These are phyloP conservation scores for Zostera marina DNA, from an alignment of 116 monocot genomes.

Conservation along the genomic window DNA sequence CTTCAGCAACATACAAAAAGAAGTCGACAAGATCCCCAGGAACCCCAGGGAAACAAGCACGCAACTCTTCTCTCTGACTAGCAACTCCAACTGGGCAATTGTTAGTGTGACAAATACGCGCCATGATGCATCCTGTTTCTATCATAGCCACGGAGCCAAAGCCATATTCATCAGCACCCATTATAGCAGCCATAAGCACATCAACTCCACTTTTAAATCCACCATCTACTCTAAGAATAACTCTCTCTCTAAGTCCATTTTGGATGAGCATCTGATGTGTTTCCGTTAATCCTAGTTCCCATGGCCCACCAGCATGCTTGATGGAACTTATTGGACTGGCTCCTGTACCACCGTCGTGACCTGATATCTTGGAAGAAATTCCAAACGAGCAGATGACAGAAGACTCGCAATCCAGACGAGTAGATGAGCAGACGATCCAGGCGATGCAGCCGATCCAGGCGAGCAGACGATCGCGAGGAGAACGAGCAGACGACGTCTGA, in stretches of 20 bases:
- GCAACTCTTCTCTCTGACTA: constrained; percentile 98
- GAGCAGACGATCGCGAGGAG: too few relatives aligned
- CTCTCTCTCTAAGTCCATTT: constrained; percentile 95
- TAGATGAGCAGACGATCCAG: too few relatives aligned
- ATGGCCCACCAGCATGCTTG: constrained; percentile 98
- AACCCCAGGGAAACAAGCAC: constrained; percentile 99
- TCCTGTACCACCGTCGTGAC: constrained; percentile 99
- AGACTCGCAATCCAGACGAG: too few relatives aligned
- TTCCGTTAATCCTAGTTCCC: constrained; percentile 97
- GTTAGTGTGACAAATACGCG: constrained; percentile 98
- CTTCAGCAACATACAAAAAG: constrained; percentile 96
- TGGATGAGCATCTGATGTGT: constrained; percentile 86
- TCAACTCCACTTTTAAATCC: constrained; percentile 98
- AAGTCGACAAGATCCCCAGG: constrained; percentile 97
- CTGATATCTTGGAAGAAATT: constrained; percentile 56
- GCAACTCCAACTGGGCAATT: constrained; percentile 99
- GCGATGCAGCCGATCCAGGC: too few relatives aligned
- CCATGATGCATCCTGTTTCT: constrained; percentile 99
- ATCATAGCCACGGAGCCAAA: constrained; percentile 99
- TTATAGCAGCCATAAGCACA: constrained; percentile 91
- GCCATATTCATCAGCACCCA: constrained; percentile 99
- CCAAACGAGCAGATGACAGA: too few relatives aligned
- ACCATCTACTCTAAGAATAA: constrained; percentile 93
- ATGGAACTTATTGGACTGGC: constrained; percentile 99
- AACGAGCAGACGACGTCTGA: too few relatives aligned